phyloP scores from a whole-genome alignment of 805 yeast species.

The Barnettozyma botsteinii region DNA sequence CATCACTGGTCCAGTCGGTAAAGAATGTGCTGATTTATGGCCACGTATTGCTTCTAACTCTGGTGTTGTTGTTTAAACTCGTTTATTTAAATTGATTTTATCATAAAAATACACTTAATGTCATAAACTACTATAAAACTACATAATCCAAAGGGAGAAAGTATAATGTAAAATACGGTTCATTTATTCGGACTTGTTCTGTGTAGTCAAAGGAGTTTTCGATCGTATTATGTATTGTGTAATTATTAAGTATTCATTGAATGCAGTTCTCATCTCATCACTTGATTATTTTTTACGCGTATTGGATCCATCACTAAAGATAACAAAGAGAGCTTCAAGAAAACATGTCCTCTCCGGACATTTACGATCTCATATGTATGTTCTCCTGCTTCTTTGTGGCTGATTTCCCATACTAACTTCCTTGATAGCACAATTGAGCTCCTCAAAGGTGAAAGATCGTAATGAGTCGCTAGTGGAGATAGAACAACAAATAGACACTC shows the following conservation, averaged over 20 bases:
- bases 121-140: constrained; percentile 20
- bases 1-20: constrained; percentile 99
- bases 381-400: neutral
- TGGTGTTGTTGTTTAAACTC: constrained; percentile 95
- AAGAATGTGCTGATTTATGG: constrained; percentile 99
- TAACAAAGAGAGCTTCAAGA: neutral
- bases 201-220: no score
- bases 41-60: constrained; percentile 99
- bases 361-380: constrained; percentile 7
- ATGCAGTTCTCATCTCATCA: no score
- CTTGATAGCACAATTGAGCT: constrained; percentile 30
- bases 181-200: constrained; percentile 1
- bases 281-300: no score
- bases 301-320: no score
- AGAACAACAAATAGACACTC: constrained; percentile 24
- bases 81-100: constrained; percentile 52
- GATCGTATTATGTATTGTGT: no score
- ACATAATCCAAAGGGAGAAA: constrained; percentile 20
- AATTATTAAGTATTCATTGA: no score
- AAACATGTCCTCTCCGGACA: constrained; percentile 6
- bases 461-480: constrained; percentile 42
- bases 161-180: constrained; percentile 22
- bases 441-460: constrained; percentile 50
- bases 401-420: constrained; percentile 5
- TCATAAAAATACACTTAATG: constrained; percentile 24